A percentile compares a stretch with the other conserved stretches of the same genome.
Evolutionary conservation across 768 basidiomycete genomes (phyloP).

Genomic region (Cystobasidium tubakii): DNA sequence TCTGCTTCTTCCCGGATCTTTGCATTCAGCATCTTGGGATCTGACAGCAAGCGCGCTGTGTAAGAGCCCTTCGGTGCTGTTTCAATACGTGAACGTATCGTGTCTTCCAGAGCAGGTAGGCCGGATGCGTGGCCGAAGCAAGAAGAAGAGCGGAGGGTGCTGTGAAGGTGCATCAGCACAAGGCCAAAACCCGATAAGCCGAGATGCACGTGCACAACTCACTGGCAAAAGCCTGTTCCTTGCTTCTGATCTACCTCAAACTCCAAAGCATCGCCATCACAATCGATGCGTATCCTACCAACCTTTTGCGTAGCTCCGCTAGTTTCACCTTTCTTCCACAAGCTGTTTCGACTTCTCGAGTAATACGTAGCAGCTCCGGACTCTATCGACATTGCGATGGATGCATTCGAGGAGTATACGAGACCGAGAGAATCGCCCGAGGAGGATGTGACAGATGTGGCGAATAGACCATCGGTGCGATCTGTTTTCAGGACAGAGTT

Average conservation of each 20-base stretch:
- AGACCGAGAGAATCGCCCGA: slow-evolving; percentile 61
- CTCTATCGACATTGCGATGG: slow-evolving; percentile 75
- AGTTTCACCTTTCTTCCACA: slow-evolving; percentile 96
- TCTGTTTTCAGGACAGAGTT: slow-evolving; percentile 75
- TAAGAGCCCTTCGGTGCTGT: slow-evolving; percentile 86
- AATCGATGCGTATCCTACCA: slow-evolving; percentile 73
- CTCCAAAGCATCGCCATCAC: slow-evolving; percentile 85
- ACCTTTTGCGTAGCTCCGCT: slow-evolving; percentile 89
- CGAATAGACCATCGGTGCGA: slow-evolving; percentile 83
- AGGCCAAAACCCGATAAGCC: neutral
- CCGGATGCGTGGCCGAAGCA: slow-evolving; percentile 85
- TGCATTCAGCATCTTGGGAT: slow-evolving; percentile 70
- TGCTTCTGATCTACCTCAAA: slow-evolving; percentile 68
- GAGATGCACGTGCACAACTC: neutral
- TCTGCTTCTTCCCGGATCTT: slow-evolving; percentile 99
- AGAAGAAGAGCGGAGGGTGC: slow-evolving; percentile 47
- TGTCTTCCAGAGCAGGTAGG: slow-evolving; percentile 70
- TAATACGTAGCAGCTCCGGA: slow-evolving; percentile 92
- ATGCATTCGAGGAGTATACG: slow-evolving; percentile 86
- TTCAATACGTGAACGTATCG: slow-evolving; percentile 63
- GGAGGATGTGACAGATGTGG: slow-evolving; percentile 74
- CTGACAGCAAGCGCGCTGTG: slow-evolving; percentile 76
- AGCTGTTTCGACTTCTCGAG: slow-evolving; percentile 77
- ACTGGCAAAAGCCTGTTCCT: slow-evolving; percentile 81
- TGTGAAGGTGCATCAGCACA: neutral